Percentiles rank a stretch among this genome's conserved stretches.
These are phyloP conservation scores for Betula pendula DNA, from an alignment of 306 rosid genomes.

Conservation along the genomic window DNA sequence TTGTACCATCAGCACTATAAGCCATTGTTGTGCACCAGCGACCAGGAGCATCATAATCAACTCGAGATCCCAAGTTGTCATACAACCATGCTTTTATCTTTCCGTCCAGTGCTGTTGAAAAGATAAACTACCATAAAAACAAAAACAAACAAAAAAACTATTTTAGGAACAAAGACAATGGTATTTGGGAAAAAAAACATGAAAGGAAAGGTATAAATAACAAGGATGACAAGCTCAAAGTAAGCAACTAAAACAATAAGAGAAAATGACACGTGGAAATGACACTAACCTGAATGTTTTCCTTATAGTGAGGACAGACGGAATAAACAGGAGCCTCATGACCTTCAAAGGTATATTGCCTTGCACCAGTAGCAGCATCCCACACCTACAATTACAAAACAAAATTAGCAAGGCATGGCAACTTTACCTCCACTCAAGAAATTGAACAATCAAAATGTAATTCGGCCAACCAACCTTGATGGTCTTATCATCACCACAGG, in stretches of 20 bases:
- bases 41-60: conserved; percentile 97
- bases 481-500: conserved; percentile 96
- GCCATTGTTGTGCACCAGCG: conserved; percentile 98
- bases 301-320: conserved; percentile 92
- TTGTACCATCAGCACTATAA: conserved; percentile 90
- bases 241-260: conserved; percentile 1
- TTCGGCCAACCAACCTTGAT: conserved; percentile 64
- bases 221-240: conserved; percentile 10
- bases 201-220: conserved; percentile 1
- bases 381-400: conserved; percentile 64
- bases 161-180: conserved; percentile 10
- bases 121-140: conserved; percentile 65
- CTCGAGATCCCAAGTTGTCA: conserved; percentile 91
- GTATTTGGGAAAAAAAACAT: conserved; percentile 1
- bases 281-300: conserved; percentile 69
- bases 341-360: conserved; percentile 79
- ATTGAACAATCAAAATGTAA: conserved; percentile 23
- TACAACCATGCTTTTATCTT: conserved; percentile 97
- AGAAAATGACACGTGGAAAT: conserved; percentile 9
- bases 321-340: conserved; percentile 95
- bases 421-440: conserved; percentile 10
- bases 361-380: conserved; percentile 85
- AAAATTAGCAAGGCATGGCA: conserved; percentile 25
- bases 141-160: not conserved
- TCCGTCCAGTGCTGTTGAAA: conserved; percentile 95